Evolutionary conservation across 2,329 filamentous ascomycete genomes (phyloP).

Genomic region (Sporothrix dimorphospora): DNA sequence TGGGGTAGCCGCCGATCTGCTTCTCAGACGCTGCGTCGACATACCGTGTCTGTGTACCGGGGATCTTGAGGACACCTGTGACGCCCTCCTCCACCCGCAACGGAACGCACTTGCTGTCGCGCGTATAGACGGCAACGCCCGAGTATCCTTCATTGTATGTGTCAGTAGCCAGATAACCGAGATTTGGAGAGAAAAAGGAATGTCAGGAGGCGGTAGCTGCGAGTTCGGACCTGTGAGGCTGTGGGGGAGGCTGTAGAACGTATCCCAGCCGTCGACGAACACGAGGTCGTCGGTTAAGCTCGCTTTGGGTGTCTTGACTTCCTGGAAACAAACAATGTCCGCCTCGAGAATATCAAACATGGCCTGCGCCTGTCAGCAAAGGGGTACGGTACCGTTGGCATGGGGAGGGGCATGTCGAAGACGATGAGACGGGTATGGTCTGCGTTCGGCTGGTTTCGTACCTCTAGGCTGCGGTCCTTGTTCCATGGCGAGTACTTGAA

Average conservation of each 20-base stretch:
- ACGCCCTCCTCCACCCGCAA: constrained; percentile 94
- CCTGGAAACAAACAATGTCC: constrained; percentile 94
- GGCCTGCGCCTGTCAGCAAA: constrained; percentile 51
- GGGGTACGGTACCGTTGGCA: neutral
- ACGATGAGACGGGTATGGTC: neutral
- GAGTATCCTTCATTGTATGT: constrained; percentile 74
- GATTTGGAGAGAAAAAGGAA: constrained; percentile 39
- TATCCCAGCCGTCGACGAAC: constrained; percentile 91
- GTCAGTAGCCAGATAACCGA: neutral
- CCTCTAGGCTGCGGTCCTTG: constrained; percentile 69
- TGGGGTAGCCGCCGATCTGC: constrained; percentile 88
- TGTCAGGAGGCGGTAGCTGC: neutral
- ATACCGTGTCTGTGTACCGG: constrained; percentile 71
- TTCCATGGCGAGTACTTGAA: constrained; percentile 86
- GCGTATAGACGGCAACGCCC: constrained; percentile 91
- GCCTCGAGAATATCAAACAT: constrained; percentile 95
- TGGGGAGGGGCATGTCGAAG: neutral
- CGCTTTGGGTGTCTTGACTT: constrained; percentile 93
- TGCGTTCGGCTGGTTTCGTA: constrained; percentile 39
- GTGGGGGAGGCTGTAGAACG: constrained; percentile 89
- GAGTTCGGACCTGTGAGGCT: constrained; percentile 76
- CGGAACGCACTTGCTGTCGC: constrained; percentile 81
- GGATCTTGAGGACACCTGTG: constrained; percentile 75
- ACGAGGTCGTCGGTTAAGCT: constrained; percentile 96
- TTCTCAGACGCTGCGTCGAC: constrained; percentile 72